These are phyloP conservation scores for Zelonia costaricensis DNA, from an alignment of 208 protist species.

Conservation along the genomic window DNA sequence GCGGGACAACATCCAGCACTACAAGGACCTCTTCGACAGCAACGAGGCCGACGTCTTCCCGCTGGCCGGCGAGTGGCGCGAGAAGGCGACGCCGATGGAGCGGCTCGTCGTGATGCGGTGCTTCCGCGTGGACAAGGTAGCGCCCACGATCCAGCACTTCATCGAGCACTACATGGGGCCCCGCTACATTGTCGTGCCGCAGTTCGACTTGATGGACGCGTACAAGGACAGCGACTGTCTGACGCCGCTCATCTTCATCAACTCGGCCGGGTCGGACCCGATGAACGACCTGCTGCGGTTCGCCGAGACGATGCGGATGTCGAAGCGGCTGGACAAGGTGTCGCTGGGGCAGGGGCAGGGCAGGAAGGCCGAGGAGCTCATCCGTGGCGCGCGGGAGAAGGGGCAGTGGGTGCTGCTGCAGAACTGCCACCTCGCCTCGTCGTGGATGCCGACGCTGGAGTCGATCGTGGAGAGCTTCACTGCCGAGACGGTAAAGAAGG, in stretches of 20 bases:
- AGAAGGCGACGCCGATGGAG: constrained; percentile 89
- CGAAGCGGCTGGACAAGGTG: constrained; percentile 93
- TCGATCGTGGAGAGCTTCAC: constrained; percentile 94
- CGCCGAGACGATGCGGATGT: constrained; percentile 94
- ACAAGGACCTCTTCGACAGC: constrained; percentile 94
- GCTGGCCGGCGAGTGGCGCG: constrained; percentile 84
- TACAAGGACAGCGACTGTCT: constrained; percentile 94
- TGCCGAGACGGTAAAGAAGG: constrained; percentile 93
- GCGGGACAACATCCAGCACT: constrained; percentile 64
- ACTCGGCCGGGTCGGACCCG: constrained; percentile 96
- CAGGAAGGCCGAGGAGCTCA: constrained; percentile 91
- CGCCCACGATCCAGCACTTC: constrained; percentile 92
- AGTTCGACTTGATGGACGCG: constrained; percentile 93
- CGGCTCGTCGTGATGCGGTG: constrained; percentile 93
- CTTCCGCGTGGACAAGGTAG: constrained; percentile 97
- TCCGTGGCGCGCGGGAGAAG: constrained; percentile 77
- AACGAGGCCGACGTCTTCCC: constrained; percentile 68
- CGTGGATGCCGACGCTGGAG: constrained; percentile 95
- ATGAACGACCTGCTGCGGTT: constrained; percentile 95
- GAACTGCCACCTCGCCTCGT: constrained; percentile 97
- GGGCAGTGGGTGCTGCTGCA: constrained; percentile 97
- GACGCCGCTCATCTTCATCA: constrained; percentile 97
- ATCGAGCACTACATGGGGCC: constrained; percentile 92
- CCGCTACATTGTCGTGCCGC: constrained; percentile 95
- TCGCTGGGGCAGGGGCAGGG: constrained; percentile 98